Evolutionary conservation across 1,139 yeast genomes (phyloP), one percentile per base, ranked within the genome.

Genomic region (Hyphopichia fennica): DNA sequence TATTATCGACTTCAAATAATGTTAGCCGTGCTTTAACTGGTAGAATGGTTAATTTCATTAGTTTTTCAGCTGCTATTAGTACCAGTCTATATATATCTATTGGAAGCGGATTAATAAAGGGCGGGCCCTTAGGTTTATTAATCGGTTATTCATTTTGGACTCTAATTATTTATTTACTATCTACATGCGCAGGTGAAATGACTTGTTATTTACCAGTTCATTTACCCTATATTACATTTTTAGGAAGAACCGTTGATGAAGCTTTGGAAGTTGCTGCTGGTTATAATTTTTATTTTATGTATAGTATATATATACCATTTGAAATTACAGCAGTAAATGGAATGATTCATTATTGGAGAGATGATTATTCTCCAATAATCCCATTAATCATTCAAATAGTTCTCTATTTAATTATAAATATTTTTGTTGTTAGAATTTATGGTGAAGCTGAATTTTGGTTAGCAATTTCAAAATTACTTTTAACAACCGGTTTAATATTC

Each of bases 391-490:
- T 86, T 10, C 91, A 85, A 59, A 72, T 85, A 35, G 77, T 70
- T 15, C 60, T 84, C 20, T 87, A 86, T 55, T 75, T 81, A 29
- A 46, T 76, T 28, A 83, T 88, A 50, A 84, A 87, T 49, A 62
- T 86, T 19, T 79, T 84, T 52, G 90, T 93, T 0, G 96, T 88
- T 32, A 72, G 74, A 45, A 69, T 75, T 43, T 88, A 84, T 57
- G 96, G 96, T 34, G 96, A 87, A 58, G 63, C 78, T 39, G 96
- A 87, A 61, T 87, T 87, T 57, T 86, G 91, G 91, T 65, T 87
- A 27, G 81, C 91, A 3, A 69, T 87, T 40, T 84, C 87, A 39
- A 88, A 88, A 60, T 80, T 87, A 38, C 50, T 86, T 2, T 67
- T 87, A 37, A 87, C 89, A 40, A 61, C 84, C 35, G 96, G 95